Evolutionary conservation across 2,329 filamentous ascomycete genomes (phyloP).

Genomic region (Talaromyces sp.): DNA sequence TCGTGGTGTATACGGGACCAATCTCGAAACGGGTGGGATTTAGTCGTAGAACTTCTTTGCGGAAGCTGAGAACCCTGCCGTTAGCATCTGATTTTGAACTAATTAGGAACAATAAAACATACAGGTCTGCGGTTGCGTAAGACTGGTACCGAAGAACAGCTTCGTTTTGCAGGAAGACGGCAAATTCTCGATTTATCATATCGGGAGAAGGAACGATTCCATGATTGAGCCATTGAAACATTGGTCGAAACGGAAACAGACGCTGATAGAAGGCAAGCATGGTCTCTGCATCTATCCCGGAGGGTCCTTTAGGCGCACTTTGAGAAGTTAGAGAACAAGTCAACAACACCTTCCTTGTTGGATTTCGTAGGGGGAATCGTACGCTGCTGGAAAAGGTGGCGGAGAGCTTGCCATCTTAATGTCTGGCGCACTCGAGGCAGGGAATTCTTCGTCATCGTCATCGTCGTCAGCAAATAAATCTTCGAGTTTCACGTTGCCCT

Average conservation of each 20-base stretch:
- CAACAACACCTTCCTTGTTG: constrained; percentile 1
- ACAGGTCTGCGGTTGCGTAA: constrained; percentile 61
- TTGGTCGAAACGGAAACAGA: constrained; percentile 85
- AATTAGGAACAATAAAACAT: constrained; percentile 25
- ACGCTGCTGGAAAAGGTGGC: constrained; percentile 33
- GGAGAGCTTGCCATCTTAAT: constrained; percentile 39
- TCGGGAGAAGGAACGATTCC: constrained; percentile 78
- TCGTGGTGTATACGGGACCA: constrained; percentile 90
- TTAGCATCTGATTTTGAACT: background rate
- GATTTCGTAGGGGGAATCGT: constrained; percentile 14
- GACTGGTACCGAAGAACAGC: constrained; percentile 90
- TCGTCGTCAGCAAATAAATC: constrained; percentile 58
- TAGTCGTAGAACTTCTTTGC: constrained; percentile 82
- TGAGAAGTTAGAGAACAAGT: constrained; percentile 18
- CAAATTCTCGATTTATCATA: constrained; percentile 91
- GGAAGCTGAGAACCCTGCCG: constrained; percentile 52
- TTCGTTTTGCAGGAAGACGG: constrained; percentile 88
- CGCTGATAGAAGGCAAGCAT: constrained; percentile 95
- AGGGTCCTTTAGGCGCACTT: constrained; percentile 18
- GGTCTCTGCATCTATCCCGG: constrained; percentile 67
- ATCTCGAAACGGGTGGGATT: constrained; percentile 97
- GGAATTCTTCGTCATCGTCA: constrained; percentile 47
- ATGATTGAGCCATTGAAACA: constrained; percentile 98
- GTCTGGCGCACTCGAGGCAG: constrained; percentile 46
- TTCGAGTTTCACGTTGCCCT: constrained; percentile 43